Percentiles rank a stretch among this genome's conserved stretches.
phyloP scores from a whole-genome alignment of 169 alveolate genomes.

The Eimeria maxima region DNA sequence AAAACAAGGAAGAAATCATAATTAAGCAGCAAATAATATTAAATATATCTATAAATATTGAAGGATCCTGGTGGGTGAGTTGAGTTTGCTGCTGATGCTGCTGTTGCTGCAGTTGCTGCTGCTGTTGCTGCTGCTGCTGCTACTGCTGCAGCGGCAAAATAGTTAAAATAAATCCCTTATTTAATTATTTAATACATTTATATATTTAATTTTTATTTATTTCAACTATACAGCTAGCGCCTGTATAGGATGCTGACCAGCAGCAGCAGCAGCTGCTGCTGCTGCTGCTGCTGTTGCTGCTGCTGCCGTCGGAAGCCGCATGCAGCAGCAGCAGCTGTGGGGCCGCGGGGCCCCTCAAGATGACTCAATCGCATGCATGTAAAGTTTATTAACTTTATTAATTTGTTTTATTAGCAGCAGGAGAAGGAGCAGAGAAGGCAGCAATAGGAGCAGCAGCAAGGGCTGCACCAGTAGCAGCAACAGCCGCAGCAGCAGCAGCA shows the following conservation, averaged over 20 bases:
- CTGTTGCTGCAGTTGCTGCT: too few relatives aligned
- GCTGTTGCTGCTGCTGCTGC: too few relatives aligned
- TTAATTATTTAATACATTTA: too few relatives aligned
- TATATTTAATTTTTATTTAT: too few relatives aligned
- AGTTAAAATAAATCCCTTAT: too few relatives aligned
- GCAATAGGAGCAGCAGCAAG: slow-evolving; percentile 4
- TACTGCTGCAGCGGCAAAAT: too few relatives aligned
- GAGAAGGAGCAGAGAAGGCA: neutral
- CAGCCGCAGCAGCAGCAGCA: slow-evolving; percentile 21
- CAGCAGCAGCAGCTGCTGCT: slow-evolving; percentile 50
- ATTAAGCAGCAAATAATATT: too few relatives aligned
- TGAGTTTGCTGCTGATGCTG: too few relatives aligned
- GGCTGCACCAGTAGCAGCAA: neutral
- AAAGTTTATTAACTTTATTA: neutral
- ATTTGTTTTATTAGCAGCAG: neutral
- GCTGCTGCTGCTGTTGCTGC: slow-evolving; percentile 24
- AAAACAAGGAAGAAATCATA: too few relatives aligned
- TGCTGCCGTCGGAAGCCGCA: neutral
- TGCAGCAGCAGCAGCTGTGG: slow-evolving; percentile 31
- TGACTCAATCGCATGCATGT: too few relatives aligned
- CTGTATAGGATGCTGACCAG: neutral
- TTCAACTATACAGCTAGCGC: neutral
- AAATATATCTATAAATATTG: too few relatives aligned
- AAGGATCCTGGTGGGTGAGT: too few relatives aligned
- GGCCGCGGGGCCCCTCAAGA: slow-evolving; percentile 34